Evolutionary conservation across 2,329 filamentous ascomycete genomes (phyloP).

Genomic region (Chrysoporthe deuterocubensis): DNA sequence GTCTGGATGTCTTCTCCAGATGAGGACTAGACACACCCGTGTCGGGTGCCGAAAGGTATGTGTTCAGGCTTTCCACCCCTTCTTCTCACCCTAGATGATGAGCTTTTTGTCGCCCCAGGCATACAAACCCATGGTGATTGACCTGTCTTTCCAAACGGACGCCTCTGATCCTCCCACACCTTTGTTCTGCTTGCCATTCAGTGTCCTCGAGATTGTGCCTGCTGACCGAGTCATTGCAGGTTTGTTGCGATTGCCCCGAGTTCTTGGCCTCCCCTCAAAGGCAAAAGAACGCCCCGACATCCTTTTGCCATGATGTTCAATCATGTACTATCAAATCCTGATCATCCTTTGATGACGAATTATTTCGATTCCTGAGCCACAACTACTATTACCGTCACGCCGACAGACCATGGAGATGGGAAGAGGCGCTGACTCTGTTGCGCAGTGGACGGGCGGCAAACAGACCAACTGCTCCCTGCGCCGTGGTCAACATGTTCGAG

Average conservation of each 20-base stretch:
- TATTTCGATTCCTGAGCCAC: constrained; percentile 31
- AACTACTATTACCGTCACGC: background rate
- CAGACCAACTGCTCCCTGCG: background rate
- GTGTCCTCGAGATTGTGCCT: constrained; percentile 7
- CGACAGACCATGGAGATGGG: constrained; percentile 3
- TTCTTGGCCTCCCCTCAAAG: constrained; percentile 1
- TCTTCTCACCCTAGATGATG: constrained; percentile 48
- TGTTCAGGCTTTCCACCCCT: constrained; percentile 23
- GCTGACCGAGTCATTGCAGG: constrained; percentile 32
- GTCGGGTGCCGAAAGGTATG: constrained; percentile 23
- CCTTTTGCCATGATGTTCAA: constrained; percentile 44
- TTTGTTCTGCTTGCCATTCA: constrained; percentile 7
- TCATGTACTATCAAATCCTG: constrained; percentile 51
- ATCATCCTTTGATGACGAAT: constrained; percentile 38
- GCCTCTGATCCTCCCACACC: constrained; percentile 43
- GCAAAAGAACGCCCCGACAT: constrained; percentile 8
- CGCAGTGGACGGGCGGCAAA: background rate
- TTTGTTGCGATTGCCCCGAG: constrained; percentile 26
- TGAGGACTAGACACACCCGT: background rate
- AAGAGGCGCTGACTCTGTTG: constrained; percentile 16
- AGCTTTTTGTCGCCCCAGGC: constrained; percentile 63
- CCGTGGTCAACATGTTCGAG: background rate
- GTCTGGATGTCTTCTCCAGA: background rate
- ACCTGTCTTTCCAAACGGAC: constrained; percentile 58
- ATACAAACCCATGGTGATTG: constrained; percentile 60